These are phyloP conservation scores for Jatropha multifida DNA, from an alignment of 441 rosid genomes.

Conservation along the genomic window DNA sequence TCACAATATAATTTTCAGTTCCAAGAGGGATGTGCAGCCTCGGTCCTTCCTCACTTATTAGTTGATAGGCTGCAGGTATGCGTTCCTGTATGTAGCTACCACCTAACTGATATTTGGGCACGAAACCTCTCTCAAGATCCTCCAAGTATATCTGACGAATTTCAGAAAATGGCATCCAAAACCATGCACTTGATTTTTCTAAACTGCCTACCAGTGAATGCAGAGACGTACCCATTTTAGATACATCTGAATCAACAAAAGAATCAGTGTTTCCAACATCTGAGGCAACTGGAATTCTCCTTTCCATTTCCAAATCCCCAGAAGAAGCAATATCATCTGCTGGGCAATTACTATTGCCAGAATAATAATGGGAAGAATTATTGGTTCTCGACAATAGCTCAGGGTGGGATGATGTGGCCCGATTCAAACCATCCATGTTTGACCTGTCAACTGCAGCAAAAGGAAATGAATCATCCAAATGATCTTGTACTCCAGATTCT, in stretches of 20 bases:
- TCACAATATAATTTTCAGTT: conserved; percentile 54
- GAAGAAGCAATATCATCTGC: conserved; percentile 32
- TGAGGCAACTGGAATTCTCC: conserved; percentile 37
- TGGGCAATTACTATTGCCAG: conserved; percentile 24
- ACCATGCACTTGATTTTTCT: conserved; percentile 63
- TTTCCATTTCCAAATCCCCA: conserved; percentile 41
- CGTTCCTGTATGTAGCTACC: conserved; percentile 42
- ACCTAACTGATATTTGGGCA: conserved; percentile 50
- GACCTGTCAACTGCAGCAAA: conserved; percentile 30
- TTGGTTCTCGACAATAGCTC: conserved; percentile 24
- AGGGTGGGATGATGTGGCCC: conserved; percentile 23
- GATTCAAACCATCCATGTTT: conserved; percentile 18
- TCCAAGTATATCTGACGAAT: conserved; percentile 49
- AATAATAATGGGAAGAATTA: conserved; percentile 10
- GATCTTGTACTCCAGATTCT: conserved; percentile 30
- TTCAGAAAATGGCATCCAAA: conserved; percentile 81
- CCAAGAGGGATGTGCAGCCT: conserved; percentile 76
- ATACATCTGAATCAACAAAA: conserved; percentile 27
- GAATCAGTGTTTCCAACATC: conserved; percentile 27
- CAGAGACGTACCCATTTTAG: conserved; percentile 27
- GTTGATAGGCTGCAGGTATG: conserved; percentile 44
- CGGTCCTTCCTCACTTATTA: conserved; percentile 74
- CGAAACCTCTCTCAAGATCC: conserved; percentile 60
- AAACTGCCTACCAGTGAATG: conserved; percentile 39
- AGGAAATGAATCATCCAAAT: conserved; percentile 25